Evolutionary conservation across 1,139 yeast species (phyloP).

Genomic region (Pichia sp.): DNA sequence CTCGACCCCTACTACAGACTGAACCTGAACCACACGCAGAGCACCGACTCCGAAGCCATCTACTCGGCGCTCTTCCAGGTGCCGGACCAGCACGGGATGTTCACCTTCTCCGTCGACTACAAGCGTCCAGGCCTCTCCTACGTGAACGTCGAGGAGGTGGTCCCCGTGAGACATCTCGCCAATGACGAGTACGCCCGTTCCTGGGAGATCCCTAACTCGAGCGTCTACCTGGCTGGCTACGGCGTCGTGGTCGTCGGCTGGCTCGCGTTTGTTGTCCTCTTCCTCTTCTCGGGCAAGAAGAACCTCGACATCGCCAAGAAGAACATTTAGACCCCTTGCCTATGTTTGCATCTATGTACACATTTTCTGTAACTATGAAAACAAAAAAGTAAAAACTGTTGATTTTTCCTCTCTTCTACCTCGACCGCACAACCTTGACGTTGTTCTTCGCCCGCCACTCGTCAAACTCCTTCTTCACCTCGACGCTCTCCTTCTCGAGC

Average conservation of each 20-base stretch:
- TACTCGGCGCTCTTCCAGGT: slow-evolving; percentile 60
- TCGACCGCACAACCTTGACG: slow-evolving; percentile 44
- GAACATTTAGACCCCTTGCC: slow-evolving; percentile 18
- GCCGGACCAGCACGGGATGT: slow-evolving; percentile 97
- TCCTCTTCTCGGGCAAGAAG: slow-evolving; percentile 40
- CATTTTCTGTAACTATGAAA: background rate
- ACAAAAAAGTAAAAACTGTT: background rate
- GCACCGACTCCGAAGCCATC: slow-evolving; percentile 33
- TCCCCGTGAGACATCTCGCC: slow-evolving; percentile 89
- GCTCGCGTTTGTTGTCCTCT: slow-evolving; percentile 68
- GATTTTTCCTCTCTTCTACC: background rate
- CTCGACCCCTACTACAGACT: slow-evolving; percentile 93
- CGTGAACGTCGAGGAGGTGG: slow-evolving; percentile 61
- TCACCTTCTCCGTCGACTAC: slow-evolving; percentile 79
- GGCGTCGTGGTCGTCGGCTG: slow-evolving; percentile 68
- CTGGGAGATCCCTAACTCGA: slow-evolving; percentile 88
- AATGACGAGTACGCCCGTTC: slow-evolving; percentile 93
- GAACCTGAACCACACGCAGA: slow-evolving; percentile 40
- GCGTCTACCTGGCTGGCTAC: slow-evolving; percentile 82
- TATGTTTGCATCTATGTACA: background rate
- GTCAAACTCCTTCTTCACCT: slow-evolving; percentile 53
- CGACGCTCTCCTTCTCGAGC: slow-evolving; percentile 45
- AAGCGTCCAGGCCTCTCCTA: slow-evolving; percentile 74
- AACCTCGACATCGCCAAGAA: slow-evolving; percentile 19
- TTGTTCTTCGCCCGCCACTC: slow-evolving; percentile 65